Evolutionary conservation across 495 filamentous ascomycete species (phyloP).

Genomic region (Astrothelium macrocarpum): DNA sequence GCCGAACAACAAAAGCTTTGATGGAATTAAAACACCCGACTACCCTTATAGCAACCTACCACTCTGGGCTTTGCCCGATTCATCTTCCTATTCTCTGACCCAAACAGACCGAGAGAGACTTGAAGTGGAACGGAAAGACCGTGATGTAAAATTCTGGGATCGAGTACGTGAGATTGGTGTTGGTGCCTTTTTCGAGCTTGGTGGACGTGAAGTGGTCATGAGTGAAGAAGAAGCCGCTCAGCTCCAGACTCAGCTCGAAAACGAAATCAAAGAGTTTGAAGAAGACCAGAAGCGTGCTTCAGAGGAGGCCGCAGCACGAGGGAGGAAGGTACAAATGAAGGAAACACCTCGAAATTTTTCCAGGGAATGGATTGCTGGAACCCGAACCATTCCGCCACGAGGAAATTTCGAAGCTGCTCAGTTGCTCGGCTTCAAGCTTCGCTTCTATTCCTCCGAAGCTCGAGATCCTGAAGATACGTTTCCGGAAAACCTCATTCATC

Average conservation of each 20-base stretch:
- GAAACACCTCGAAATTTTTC: conserved; percentile 34
- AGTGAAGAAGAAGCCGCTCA: conserved; percentile 10
- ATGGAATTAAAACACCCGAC: conserved; percentile 32
- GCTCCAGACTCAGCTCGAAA: conserved; percentile 8
- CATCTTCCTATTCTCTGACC: conserved; percentile 31
- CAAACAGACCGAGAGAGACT: not conserved
- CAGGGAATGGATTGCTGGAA: conserved; percentile 63
- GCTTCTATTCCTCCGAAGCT: conserved; percentile 73
- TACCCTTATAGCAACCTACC: conserved; percentile 44
- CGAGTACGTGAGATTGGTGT: conserved; percentile 65
- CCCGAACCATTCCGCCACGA: conserved; percentile 67
- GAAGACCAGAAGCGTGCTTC: not conserved
- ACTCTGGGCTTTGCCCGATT: conserved; percentile 68
- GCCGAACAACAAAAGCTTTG: conserved; percentile 53
- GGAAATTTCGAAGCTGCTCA: conserved; percentile 90
- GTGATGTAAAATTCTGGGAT: conserved; percentile 74
- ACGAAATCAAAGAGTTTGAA: conserved; percentile 11
- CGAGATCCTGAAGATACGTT: conserved; percentile 59
- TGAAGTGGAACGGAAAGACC: conserved; percentile 38
- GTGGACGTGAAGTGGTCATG: conserved; percentile 25
- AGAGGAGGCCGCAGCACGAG: conserved; percentile 9
- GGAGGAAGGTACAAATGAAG: conserved; percentile 13
- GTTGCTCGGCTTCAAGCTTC: conserved; percentile 92
- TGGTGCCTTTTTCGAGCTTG: conserved; percentile 72
- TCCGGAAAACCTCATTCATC: conserved; percentile 83